phyloP scores from a whole-genome alignment of 2,329 filamentous ascomycete species.

The Colletotrichum sp. region DNA sequence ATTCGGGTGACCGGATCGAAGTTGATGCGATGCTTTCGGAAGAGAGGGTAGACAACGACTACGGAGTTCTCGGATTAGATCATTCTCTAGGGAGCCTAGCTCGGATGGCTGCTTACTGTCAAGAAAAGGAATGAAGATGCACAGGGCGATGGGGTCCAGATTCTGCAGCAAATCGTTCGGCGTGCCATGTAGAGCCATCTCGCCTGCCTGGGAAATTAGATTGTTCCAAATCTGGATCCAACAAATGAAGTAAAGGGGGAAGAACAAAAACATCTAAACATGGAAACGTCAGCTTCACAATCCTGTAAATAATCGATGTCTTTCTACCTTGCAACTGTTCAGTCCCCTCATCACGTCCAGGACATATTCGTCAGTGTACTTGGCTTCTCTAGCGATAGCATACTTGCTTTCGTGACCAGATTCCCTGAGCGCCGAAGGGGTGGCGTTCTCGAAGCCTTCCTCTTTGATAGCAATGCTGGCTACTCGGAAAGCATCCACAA shows the following conservation, averaged over 20 bases:
- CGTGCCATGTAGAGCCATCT: constrained; percentile 25
- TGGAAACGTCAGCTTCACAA: neutral
- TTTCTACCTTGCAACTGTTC: constrained; percentile 28
- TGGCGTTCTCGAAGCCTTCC: constrained; percentile 14
- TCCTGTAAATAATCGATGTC: neutral
- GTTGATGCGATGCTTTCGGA: constrained; percentile 25
- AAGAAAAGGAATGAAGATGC: constrained; percentile 31
- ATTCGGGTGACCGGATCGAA: constrained; percentile 27
- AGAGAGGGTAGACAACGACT: constrained; percentile 24
- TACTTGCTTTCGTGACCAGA: constrained; percentile 24
- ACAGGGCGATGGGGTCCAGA: constrained; percentile 30
- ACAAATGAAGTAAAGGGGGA: constrained; percentile 43
- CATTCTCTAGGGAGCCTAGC: rapidly evolving
- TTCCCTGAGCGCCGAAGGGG: constrained; percentile 20
- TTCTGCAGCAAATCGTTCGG: constrained; percentile 34
- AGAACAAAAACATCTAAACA: constrained; percentile 22
- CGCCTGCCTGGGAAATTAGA: constrained; percentile 32
- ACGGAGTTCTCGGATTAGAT: neutral
- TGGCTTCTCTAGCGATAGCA: constrained; percentile 22
- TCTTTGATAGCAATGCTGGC: constrained; percentile 25
- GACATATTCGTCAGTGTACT: constrained; percentile 29
- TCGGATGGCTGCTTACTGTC: constrained; percentile 18
- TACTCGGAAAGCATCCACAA: constrained; percentile 21
- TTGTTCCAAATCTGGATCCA: constrained; percentile 37
- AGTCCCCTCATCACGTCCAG: constrained; percentile 25